Conservation (phyloP, 768 basidiomycete species). For the Rickenella mellea region DNA sequence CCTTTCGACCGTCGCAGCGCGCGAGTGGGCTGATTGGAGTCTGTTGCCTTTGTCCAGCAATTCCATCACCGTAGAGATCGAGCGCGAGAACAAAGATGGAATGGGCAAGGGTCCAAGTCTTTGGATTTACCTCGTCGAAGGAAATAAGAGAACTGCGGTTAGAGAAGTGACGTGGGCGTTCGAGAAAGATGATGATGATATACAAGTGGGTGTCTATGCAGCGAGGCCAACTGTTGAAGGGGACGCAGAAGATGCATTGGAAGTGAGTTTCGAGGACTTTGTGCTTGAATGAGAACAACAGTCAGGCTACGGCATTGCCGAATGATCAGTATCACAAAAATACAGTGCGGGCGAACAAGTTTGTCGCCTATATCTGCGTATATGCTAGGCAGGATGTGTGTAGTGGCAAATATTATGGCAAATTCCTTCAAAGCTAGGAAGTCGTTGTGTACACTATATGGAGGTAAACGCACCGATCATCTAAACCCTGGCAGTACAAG, state of each 20-base stretch:
- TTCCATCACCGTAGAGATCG: constrained; percentile 10
- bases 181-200: constrained; percentile 7
- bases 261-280: constrained; percentile 9
- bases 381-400: no score
- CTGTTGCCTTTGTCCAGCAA: constrained; percentile 9
- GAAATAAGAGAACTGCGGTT: constrained; percentile 8
- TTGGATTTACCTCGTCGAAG: constrained; percentile 16
- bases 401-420: no score
- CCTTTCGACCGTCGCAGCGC: constrained; percentile 17
- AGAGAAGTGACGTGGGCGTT: constrained; percentile 21
- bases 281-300: no score
- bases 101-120: constrained; percentile 11
- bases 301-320: no score
- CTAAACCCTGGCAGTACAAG: no score
- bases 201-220: constrained; percentile 14
- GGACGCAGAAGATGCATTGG: constrained; percentile 7
- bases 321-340: no score
- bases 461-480: no score
- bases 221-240: constrained; percentile 13
- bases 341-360: no score
- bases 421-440: no score
- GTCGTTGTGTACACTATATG: no score
- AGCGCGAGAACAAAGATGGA: constrained; percentile 6
- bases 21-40: constrained; percentile 18
- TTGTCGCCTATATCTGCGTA: no score